Percentiles rank a stretch among this genome's conserved stretches.
These are phyloP conservation scores for Dioscorea alata DNA, from an alignment of 106 monocot genomes.

Conservation along the genomic window DNA sequence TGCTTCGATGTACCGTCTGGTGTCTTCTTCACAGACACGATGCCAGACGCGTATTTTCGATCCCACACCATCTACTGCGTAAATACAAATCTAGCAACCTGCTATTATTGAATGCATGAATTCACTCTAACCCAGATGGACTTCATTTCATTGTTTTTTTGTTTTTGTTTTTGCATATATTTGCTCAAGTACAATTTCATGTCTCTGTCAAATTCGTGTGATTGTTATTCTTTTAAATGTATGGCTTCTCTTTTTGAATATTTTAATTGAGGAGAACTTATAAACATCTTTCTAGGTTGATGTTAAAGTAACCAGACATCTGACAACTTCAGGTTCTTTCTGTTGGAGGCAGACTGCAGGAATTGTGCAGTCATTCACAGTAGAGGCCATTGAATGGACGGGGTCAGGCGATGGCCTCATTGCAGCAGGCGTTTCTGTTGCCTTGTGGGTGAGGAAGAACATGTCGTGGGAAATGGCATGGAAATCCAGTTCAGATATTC, in stretches of 20 bases:
- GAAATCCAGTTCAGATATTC: slow-evolving; percentile 44
- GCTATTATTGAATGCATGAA: no score
- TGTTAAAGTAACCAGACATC: background rate
- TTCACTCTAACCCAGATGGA: no score
- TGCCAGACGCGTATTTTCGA: no score
- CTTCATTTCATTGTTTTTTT: no score
- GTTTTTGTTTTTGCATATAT: background rate
- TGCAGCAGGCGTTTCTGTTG: slow-evolving; percentile 53
- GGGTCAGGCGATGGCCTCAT: slow-evolving; percentile 81
- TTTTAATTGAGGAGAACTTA: no score
- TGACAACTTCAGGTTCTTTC: slow-evolving; percentile 51
- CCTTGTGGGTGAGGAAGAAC: slow-evolving; percentile 49
- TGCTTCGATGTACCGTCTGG: no score
- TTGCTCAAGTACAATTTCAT: background rate
- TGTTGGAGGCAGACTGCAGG: slow-evolving; percentile 54
- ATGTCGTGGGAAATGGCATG: slow-evolving; percentile 60
- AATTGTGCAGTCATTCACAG: slow-evolving; percentile 44
- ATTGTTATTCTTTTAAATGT: background rate
- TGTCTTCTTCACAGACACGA: no score
- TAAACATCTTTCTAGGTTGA: background rate
- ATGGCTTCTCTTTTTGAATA: background rate
- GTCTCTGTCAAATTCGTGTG: background rate
- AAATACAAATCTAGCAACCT: no score
- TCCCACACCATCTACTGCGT: no score
- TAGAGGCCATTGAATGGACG: slow-evolving; percentile 78